Evolutionary conservation across 805 yeast genomes (phyloP).

Genomic region (Ascoidea rubescens): DNA sequence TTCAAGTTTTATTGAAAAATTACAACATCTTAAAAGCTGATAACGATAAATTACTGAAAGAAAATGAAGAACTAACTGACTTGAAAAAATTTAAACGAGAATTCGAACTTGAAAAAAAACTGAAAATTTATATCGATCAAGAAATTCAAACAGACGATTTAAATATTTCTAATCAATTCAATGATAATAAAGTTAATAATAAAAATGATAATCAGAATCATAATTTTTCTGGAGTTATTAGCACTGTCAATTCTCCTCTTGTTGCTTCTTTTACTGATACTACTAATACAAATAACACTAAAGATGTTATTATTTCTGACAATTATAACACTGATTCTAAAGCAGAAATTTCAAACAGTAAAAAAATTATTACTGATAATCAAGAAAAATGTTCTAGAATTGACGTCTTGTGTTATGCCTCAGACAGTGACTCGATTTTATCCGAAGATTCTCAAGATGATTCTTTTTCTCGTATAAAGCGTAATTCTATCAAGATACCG

Average conservation of each 20-base stretch:
- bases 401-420: neutral
- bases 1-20: neutral
- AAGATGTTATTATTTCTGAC: neutral
- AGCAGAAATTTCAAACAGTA: too few species aligned
- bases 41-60: neutral
- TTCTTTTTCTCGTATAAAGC: too few species aligned
- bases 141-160: slow-evolving; percentile 5
- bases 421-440: neutral
- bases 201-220: neutral
- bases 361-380: too few species aligned
- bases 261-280: neutral
- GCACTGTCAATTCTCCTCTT: too few species aligned
- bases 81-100: slow-evolving; percentile 2
- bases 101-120: neutral
- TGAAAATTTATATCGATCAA: slow-evolving; percentile 2
- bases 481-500: too few species aligned
- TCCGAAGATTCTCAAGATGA: neutral
- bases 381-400: neutral
- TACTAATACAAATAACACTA: neutral
- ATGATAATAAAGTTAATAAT: neutral
- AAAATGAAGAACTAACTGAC: slow-evolving; percentile 2
- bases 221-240: neutral
- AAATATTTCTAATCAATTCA: too few species aligned
- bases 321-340: too few species aligned
- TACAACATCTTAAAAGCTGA: slow-evolving; percentile 3